These are phyloP conservation scores for Salix dunnii DNA, from an alignment of 345 rosid genomes.

Conservation along the genomic window DNA sequence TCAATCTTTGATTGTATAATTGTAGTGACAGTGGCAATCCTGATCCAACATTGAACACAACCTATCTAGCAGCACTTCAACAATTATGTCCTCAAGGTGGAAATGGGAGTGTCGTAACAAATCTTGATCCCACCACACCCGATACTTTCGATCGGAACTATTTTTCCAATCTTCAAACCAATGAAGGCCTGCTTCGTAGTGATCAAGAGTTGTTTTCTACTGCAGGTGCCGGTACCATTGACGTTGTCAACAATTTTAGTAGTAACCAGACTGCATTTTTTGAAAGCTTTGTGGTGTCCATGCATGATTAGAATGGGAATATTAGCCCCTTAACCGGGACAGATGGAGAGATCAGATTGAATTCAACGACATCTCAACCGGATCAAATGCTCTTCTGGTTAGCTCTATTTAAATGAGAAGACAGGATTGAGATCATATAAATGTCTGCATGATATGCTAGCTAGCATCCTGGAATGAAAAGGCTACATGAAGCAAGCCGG, in stretches of 20 bases:
- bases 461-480: no score
- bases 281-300: slow-evolving; percentile 45
- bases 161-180: slow-evolving; percentile 41
- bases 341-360: slow-evolving; percentile 52
- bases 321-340: slow-evolving; percentile 44
- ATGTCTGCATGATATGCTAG: no score
- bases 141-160: slow-evolving; percentile 47
- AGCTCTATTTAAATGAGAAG: slow-evolving; percentile 6
- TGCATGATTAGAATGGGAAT: slow-evolving; percentile 66
- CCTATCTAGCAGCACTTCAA: slow-evolving; percentile 36
- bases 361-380: slow-evolving; percentile 23
- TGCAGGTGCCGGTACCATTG: slow-evolving; percentile 39
- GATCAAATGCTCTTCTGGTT: not conserved
- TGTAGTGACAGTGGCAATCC: slow-evolving; percentile 40
- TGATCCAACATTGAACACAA: slow-evolving; percentile 49
- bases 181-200: slow-evolving; percentile 50
- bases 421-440: no score
- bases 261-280: slow-evolving; percentile 51
- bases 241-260: slow-evolving; percentile 39
- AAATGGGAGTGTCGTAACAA: slow-evolving; percentile 17
- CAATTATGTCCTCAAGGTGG: slow-evolving; percentile 56
- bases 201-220: slow-evolving; percentile 64
- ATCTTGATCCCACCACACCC: slow-evolving; percentile 51
- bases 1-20: slow-evolving; percentile 40
- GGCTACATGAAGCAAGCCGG: no score